Conservation (phyloP, 2,329 filamentous ascomycete species). For the Ophiostoma ips region DNA sequence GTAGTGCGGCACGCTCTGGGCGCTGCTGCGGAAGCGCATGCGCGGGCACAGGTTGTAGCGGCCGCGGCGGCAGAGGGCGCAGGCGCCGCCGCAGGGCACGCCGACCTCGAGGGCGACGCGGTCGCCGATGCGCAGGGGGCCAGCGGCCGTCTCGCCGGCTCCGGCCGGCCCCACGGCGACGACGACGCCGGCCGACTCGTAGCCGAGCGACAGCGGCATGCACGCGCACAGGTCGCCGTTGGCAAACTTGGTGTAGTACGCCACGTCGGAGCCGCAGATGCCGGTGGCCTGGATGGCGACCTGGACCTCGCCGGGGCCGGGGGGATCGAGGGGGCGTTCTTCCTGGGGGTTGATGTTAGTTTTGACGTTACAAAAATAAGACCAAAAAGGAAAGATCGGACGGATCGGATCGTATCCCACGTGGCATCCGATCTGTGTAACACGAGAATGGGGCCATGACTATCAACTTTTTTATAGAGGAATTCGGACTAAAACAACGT, state of each 20-base stretch:
- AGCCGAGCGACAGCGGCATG: constrained; percentile 49
- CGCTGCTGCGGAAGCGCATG: constrained; percentile 48
- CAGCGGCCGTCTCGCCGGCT: too few relatives aligned
- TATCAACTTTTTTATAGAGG: too few relatives aligned
- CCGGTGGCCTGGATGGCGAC: constrained; percentile 51
- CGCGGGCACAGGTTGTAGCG: constrained; percentile 49
- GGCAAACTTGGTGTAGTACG: constrained; percentile 59
- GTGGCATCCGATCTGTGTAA: too few relatives aligned
- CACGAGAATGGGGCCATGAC: too few relatives aligned
- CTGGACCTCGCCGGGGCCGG: constrained; percentile 42
- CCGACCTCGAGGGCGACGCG: constrained; percentile 45
- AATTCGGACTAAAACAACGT: too few relatives aligned
- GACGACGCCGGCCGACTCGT: constrained; percentile 47
- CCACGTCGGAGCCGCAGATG: constrained; percentile 56
- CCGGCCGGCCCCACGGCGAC: constrained; percentile 41
- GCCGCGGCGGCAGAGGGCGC: constrained; percentile 36
- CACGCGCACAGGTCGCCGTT: constrained; percentile 57
- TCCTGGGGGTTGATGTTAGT: constrained; percentile 26
- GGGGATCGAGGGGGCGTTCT: constrained; percentile 32
- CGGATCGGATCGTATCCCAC: too few relatives aligned
- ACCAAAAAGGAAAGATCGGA: neutral
- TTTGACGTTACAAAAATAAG: neutral
- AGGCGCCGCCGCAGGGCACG: constrained; percentile 37
- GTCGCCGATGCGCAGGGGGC: too few relatives aligned
- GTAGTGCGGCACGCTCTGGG: constrained; percentile 48